Evolutionary conservation across 208 protist genomes (phyloP).

Genomic region (Strigomonas culicis): DNA sequence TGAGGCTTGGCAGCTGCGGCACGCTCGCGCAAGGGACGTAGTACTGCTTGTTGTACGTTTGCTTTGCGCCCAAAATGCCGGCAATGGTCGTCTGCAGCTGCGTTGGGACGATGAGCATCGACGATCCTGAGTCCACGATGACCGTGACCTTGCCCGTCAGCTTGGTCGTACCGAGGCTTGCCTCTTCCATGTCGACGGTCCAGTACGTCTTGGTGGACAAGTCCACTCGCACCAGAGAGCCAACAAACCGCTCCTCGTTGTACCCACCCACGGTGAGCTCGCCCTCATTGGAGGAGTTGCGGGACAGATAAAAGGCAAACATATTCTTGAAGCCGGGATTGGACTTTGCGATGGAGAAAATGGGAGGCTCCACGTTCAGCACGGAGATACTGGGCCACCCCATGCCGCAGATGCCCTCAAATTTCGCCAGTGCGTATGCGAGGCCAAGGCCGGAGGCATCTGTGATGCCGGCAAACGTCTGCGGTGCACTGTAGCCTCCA

Average conservation of each 20-base stretch:
- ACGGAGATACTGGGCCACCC: conserved; percentile 84
- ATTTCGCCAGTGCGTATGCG: conserved; percentile 89
- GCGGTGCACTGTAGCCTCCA: conserved; percentile 56
- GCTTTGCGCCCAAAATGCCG: conserved; percentile 36
- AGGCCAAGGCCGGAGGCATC: conserved; percentile 72
- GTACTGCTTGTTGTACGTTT: conserved; percentile 40
- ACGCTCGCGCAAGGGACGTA: conserved; percentile 38
- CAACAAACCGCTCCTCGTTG: conserved; percentile 67
- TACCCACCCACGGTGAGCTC: conserved; percentile 86
- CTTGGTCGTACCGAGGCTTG: conserved; percentile 31
- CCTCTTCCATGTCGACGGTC: conserved; percentile 63
- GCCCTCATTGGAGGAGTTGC: conserved; percentile 32
- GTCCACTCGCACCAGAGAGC: conserved; percentile 75
- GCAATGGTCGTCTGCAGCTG: conserved; percentile 40
- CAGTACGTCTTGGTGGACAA: conserved; percentile 91
- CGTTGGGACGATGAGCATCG: conserved; percentile 89
- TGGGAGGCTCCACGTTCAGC: conserved; percentile 69
- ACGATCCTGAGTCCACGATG: conserved; percentile 94
- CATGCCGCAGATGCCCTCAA: conserved; percentile 89
- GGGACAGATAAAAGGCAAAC: conserved; percentile 85
- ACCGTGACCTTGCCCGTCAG: conserved; percentile 39
- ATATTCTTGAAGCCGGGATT: conserved; percentile 30
- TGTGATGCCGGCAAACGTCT: conserved; percentile 89
- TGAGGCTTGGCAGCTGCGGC: conserved; percentile 63
- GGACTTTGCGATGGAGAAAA: conserved; percentile 42